Conservation (phyloP, 164 flowering plant genomes). For the Nymphaea colorata region DNA sequence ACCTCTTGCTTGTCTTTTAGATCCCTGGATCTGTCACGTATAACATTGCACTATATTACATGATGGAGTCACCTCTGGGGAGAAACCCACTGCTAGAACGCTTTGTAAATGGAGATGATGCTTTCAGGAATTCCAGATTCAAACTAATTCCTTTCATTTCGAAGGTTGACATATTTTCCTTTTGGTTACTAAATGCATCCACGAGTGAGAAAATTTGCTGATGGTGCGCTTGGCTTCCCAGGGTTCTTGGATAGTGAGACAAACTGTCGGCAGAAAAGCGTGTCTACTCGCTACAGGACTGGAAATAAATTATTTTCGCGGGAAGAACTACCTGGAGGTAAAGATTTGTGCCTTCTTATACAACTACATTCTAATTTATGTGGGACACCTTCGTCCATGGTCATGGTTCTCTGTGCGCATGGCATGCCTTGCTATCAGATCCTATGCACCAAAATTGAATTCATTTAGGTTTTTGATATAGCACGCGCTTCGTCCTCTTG, state of each 20-base stretch:
- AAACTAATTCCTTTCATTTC: constrained; percentile 93
- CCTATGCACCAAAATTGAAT: too few relatives aligned
- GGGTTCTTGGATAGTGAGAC: constrained; percentile 98
- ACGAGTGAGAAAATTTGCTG: background rate
- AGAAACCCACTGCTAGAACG: constrained; percentile 50
- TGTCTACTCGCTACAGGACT: constrained; percentile 85
- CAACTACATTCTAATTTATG: too few relatives aligned
- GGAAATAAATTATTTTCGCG: constrained; percentile 71
- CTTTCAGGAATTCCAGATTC: constrained; percentile 79
- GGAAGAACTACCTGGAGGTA: constrained; percentile 93
- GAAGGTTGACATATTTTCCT: constrained; percentile 27
- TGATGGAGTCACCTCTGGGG: constrained; percentile 54
- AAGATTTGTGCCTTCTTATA: too few relatives aligned
- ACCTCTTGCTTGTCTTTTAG: constrained; percentile 14
- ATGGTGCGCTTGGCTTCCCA: constrained; percentile 10
- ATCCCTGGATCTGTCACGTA: constrained; percentile 76
- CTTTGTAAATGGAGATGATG: constrained; percentile 78
- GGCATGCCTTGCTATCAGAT: too few relatives aligned
- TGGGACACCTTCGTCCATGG: too few relatives aligned
- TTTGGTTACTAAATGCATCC: background rate
- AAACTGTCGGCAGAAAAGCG: constrained; percentile 92
- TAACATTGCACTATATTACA: constrained; percentile 55
- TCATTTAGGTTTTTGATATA: too few relatives aligned
- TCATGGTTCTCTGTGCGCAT: too few relatives aligned
- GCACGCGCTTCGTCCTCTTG: too few relatives aligned